These are phyloP conservation scores for Cryptococcus sp. DNA, from an alignment of 1,284 basidiomycete genomes.

Conservation along the genomic window DNA sequence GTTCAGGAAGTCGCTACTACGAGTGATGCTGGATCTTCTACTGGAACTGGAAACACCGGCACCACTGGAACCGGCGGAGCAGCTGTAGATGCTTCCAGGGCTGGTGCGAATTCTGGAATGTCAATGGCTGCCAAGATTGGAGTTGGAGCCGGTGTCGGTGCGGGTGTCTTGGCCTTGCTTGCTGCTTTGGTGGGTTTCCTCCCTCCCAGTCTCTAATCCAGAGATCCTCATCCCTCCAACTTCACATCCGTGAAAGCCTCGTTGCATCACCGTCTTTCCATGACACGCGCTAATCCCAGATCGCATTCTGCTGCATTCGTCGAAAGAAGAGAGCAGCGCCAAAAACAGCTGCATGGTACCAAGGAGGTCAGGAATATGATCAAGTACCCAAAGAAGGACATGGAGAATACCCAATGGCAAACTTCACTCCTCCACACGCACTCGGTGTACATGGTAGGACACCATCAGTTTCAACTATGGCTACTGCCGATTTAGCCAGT, in stretches of 20 bases:
- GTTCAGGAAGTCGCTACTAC: slow-evolving; percentile 8
- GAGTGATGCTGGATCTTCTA: slow-evolving; percentile 4
- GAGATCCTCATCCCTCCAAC: neutral
- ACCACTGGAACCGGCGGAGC: slow-evolving; percentile 27
- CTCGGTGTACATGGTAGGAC: slow-evolving; percentile 10
- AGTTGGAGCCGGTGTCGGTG: slow-evolving; percentile 37
- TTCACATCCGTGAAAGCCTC: neutral
- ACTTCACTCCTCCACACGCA: slow-evolving; percentile 18
- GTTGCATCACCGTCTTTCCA: neutral
- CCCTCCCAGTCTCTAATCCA: neutral
- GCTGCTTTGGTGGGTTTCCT: slow-evolving; percentile 24
- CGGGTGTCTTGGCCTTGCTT: slow-evolving; percentile 30
- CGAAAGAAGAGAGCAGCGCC: slow-evolving; percentile 22
- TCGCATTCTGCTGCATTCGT: slow-evolving; percentile 24
- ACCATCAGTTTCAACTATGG: slow-evolving; percentile 34
- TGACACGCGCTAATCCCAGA: neutral
- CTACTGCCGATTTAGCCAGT: slow-evolving; percentile 33
- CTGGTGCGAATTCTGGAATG: slow-evolving; percentile 1
- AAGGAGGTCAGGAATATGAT: slow-evolving; percentile 3
- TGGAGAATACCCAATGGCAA: slow-evolving; percentile 17
- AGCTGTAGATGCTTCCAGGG: slow-evolving; percentile 7
- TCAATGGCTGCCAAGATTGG: slow-evolving; percentile 34
- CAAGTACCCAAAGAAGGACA: slow-evolving; percentile 30
- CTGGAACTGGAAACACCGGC: slow-evolving; percentile 12
- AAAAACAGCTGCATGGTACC: slow-evolving; percentile 27